Base-by-base conservation (phyloP, 1,284 basidiomycete species). In the Malassezia slooffiae region DNA sequence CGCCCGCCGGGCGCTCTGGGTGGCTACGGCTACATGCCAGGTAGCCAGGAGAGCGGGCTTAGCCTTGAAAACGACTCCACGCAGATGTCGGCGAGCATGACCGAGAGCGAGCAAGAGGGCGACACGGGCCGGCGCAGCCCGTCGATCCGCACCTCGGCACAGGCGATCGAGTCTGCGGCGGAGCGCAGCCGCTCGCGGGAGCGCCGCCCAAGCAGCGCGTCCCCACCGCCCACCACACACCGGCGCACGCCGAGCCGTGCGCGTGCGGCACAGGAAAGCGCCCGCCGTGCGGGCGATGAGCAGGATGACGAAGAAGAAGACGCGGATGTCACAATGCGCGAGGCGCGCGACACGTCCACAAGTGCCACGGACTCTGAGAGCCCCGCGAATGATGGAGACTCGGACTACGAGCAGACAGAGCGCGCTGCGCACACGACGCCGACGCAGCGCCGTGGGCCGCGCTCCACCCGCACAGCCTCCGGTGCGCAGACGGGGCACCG, bases 1-100 rank as follows among this genome's bases (percentile, higher is more conserved):
- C n/a, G 27, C 8, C 29, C 15, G 41, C 57, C 57, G 0, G 59
- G 57, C 15, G 48, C 51, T 5, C 21, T 62, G 41, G 51, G 60
- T 9, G 63, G 58, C 2, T 67, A 67, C 34, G 60, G 60, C 9
- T 62, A 63, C 37, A 67, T 67, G 22, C 55, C 62, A 0, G 54
- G 62, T 15, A 67, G 63, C 45, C 54, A 59, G 36, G 62, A 63
- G 36, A 62, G 58, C 26, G 58, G 57, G 0, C 23, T 67, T 27
- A 58, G 55, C 21, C 29, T 41, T 10, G 22, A 34, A 12, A 38
- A 34, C 29, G 32, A 29, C 11, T 36, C 43, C 17, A 37, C 37
- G 17, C 32, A 30, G 17, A 36, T 43, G 37, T 48, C 46, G 13
- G 41, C 34, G 6, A 51, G 55, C 30, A 32, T 41, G 12, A 43